Evolutionary conservation across 2,329 filamentous ascomycete genomes (phyloP).

Genomic region (Claviceps arundinis): DNA sequence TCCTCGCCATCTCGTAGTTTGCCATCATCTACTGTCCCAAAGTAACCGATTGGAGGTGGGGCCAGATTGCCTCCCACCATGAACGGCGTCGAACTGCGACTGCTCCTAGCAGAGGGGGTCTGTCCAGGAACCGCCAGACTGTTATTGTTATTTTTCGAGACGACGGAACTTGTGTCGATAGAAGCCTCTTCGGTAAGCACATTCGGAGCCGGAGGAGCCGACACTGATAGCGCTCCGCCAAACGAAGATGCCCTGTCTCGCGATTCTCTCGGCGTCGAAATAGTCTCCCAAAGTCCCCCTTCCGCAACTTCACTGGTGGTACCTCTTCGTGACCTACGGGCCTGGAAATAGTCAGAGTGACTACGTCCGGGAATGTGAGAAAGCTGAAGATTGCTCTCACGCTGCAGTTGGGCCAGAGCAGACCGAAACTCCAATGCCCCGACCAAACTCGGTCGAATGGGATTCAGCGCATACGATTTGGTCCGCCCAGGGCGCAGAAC

Average conservation of each 20-base stretch:
- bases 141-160: not conserved
- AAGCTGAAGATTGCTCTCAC: conserved; percentile 62
- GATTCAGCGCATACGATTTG: conserved; percentile 55
- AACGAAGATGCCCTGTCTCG: conserved; percentile 11
- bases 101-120: conserved; percentile 2
- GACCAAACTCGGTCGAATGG: conserved; percentile 84
- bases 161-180: not conserved
- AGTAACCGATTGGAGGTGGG: conserved; percentile 22
- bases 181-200: not conserved
- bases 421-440: conserved; percentile 90
- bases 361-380: conserved; percentile 55
- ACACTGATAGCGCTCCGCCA: conserved; percentile 1
- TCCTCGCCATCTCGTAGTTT: not conserved
- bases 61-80: conserved; percentile 28
- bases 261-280: conserved; percentile 1
- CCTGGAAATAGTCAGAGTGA: conserved; percentile 23
- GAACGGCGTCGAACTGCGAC: conserved; percentile 15
- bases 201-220: not conserved
- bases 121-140: conserved; percentile 6
- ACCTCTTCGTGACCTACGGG: conserved; percentile 13
- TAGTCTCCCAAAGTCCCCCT: conserved; percentile 4
- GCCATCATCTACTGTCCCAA: conserved; percentile 4
- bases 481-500: conserved; percentile 53
- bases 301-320: conserved; percentile 15
- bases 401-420: conserved; percentile 74